These are phyloP conservation scores for Fragilaria radians DNA, from an alignment of 108 stramenopile genomes.

Conservation along the genomic window DNA sequence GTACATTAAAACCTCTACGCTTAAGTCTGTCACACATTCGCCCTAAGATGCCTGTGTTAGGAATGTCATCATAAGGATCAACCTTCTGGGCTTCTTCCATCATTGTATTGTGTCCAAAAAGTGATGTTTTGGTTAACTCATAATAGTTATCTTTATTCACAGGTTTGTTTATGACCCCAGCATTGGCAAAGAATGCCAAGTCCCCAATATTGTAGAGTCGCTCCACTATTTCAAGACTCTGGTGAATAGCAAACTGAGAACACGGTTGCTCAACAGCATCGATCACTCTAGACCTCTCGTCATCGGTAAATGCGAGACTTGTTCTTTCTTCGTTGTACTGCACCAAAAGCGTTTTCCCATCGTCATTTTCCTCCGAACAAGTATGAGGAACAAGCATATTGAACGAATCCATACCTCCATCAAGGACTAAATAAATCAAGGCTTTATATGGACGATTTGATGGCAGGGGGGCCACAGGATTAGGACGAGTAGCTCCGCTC, in stretches of 20 bases:
- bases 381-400: constrained; percentile 49
- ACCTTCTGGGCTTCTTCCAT: constrained; percentile 22
- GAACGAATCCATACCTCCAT: constrained; percentile 46
- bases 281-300: constrained; percentile 11
- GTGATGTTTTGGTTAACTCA: constrained; percentile 1
- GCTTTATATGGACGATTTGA: constrained; percentile 44
- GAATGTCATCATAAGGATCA: constrained; percentile 9
- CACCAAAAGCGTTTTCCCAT: constrained; percentile 12
- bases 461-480: not conserved
- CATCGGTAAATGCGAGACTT: constrained; percentile 14
- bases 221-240: no score
- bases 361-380: constrained; percentile 11
- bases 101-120: constrained; percentile 41
- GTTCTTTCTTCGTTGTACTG: constrained; percentile 28
- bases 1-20: constrained; percentile 2
- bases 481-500: not conserved
- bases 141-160: constrained; percentile 10
- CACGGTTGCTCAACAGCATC: constrained; percentile 28
- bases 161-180: no score
- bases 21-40: constrained; percentile 34
- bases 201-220: constrained; percentile 29
- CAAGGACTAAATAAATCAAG: constrained; percentile 42
- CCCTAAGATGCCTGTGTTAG: constrained; percentile 31
- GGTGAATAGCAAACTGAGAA: constrained; percentile 32
- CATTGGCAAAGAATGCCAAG: no score